Percentiles rank a stretch among this genome's conserved stretches.
These are phyloP conservation scores for Angophora floribunda DNA, from an alignment of 345 rosid species.

Conservation along the genomic window DNA sequence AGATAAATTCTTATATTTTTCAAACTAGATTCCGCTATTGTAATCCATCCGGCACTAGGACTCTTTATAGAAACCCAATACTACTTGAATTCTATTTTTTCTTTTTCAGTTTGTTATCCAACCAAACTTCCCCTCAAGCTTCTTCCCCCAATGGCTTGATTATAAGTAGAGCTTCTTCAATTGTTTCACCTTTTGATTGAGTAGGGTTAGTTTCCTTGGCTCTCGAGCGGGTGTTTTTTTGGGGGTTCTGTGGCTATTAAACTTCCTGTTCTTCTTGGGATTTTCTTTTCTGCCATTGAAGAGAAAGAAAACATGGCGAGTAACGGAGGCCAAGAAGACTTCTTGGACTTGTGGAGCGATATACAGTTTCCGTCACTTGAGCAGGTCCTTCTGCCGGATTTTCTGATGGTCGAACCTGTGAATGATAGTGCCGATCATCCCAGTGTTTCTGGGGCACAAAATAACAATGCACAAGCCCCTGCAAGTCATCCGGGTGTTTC, in stretches of 20 bases:
- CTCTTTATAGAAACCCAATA: too few relatives aligned
- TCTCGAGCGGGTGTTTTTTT: background rate
- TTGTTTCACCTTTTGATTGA: background rate
- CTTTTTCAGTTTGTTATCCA: background rate
- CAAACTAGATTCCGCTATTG: background rate
- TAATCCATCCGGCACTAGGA: background rate
- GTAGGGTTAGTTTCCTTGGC: background rate
- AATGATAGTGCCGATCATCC: background rate
- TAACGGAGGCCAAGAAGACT: background rate
- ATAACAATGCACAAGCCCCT: too few relatives aligned
- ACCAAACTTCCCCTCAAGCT: background rate
- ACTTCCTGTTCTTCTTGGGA: background rate
- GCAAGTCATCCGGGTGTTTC: too few relatives aligned
- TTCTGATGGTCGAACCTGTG: background rate
- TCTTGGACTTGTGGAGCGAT: background rate
- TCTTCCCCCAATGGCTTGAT: background rate
- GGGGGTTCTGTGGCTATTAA: background rate
- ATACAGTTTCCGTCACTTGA: background rate
- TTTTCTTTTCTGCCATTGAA: background rate
- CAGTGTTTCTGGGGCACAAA: too few relatives aligned
- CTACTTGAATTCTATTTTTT: background rate
- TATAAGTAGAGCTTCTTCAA: background rate
- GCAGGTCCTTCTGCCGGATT: background rate
- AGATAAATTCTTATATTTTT: background rate
- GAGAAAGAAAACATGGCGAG: background rate